Evolutionary conservation across 169 alveolate genomes (phyloP), one percentile per base, ranked within the genome.

Genomic region (Plasmodium malariae): DNA sequence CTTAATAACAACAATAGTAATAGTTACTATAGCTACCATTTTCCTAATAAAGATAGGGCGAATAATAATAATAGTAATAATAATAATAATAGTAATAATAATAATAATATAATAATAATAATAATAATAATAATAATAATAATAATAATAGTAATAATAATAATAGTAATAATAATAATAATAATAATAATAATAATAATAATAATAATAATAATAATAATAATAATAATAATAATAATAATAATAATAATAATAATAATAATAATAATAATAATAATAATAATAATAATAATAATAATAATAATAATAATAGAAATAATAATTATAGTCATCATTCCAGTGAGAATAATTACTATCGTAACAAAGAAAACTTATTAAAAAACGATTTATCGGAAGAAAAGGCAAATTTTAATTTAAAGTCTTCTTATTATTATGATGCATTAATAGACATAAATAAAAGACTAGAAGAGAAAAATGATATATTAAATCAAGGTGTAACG

Each of bases 401-500:
- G 6, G 59, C 19, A 1, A 51, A 48, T 55, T 11, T 48, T 2
- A 11, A 11, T 62, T 67, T 55, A 14, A 34, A 17, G 1, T 3
- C n/a, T 43, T 17, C 51, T 21, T 12, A 80, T 67, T 80, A 48
- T 80, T 57, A 67, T n/a, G 26, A 21, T 37, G 19, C 70, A n/a
- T 17, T 11, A 43, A 19, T 48, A 48, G 65, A 80, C 12, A 49
- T 80, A 28, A 48, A 24, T 67, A 63, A 55, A 48, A 63, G 90
- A 59, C 12, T 80, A 26, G 73, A 80, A 26, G 71, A 48, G 49
- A 80, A 80, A 36, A 37, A 80, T 80, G 90, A 80, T 32, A 80
- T 80, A 80, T 71, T 80, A 65, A 80, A 80, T 55, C 90, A 80
- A 67, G 90, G 90, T n/a, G 90, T 80, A 80, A 80, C 90, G 2